A percentile compares a stretch with the other conserved stretches of the same genome.
phyloP scores from a whole-genome alignment of 1,284 basidiomycete species.

The Austroboletus rostrupii region DNA sequence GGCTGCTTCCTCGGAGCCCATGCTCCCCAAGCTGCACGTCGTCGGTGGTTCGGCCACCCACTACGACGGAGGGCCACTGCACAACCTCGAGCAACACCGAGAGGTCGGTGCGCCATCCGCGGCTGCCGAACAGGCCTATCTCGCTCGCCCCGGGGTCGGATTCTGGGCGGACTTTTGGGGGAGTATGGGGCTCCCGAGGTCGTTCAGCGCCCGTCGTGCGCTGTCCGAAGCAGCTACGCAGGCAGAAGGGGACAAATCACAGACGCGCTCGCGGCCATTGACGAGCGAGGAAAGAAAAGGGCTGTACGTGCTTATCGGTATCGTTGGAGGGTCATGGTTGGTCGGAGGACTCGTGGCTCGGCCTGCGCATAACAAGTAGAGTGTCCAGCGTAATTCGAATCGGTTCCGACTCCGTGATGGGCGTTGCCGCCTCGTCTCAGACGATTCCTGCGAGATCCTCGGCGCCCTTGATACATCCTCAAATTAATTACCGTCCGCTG shows the following conservation, averaged over 20 bases:
- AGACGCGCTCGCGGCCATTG: conserved; percentile 37
- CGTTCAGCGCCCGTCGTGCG: conserved; percentile 19
- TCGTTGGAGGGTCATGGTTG: conserved; percentile 51
- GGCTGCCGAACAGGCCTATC: conserved; percentile 9
- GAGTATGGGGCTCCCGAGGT: conserved; percentile 35
- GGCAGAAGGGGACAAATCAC: conserved; percentile 7
- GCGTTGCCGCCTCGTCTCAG: conserved; percentile 52
- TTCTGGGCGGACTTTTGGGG: conserved; percentile 36
- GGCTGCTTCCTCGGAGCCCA: conserved; percentile 23
- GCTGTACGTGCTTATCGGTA: conserved; percentile 48
- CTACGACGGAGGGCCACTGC: conserved; percentile 60
- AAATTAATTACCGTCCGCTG: conserved; percentile 31
- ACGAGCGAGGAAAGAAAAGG: conserved; percentile 52
- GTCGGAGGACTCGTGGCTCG: conserved; percentile 41
- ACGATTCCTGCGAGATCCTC: conserved; percentile 50
- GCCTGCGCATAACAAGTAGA: conserved; percentile 12
- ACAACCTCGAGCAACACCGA: conserved; percentile 44
- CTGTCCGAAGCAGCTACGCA: conserved; percentile 12
- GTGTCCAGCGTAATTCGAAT: too few species aligned
- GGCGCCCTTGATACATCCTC: conserved; percentile 36
- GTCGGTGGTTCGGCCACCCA: conserved; percentile 65
- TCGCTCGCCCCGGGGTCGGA: conserved; percentile 13
- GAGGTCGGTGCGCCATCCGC: conserved; percentile 10
- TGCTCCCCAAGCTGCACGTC: conserved; percentile 65
- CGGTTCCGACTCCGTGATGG: conserved; percentile 9